Conservation (phyloP, 2,329 filamentous ascomycete genomes). For the Fusarium lyarnte region DNA sequence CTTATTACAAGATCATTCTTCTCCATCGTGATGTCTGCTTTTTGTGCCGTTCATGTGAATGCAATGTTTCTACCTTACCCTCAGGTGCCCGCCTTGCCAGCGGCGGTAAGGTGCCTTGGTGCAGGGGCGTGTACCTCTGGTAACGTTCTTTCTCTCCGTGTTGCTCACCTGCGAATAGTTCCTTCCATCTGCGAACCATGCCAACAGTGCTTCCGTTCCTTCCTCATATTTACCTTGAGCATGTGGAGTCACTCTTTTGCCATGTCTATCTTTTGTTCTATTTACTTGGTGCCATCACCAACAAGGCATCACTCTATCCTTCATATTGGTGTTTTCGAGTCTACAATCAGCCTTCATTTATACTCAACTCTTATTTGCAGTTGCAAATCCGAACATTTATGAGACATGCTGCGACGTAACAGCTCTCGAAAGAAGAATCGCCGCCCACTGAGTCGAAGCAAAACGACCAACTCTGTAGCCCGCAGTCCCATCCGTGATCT, state of each 20-base stretch:
- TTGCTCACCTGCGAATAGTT: not conserved
- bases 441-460: slow-evolving; percentile 59
- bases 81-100: too few species aligned
- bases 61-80: not conserved
- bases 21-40: not conserved
- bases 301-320: slow-evolving; percentile 14
- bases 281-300: slow-evolving; percentile 1
- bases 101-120: not conserved
- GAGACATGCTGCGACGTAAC: slow-evolving; percentile 60
- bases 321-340: not conserved
- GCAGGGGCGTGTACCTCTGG: not conserved
- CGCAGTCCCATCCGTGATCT: slow-evolving; percentile 53
- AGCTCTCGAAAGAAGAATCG: slow-evolving; percentile 55
- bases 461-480: slow-evolving; percentile 60
- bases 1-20: slow-evolving; percentile 14
- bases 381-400: not conserved
- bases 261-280: not conserved
- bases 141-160: not conserved
- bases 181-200: not conserved
- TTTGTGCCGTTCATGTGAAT: not conserved
- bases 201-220: not conserved
- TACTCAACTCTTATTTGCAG: not conserved
- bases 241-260: not conserved
- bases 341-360: not conserved
- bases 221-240: not conserved